Base-by-base conservation (phyloP, 768 basidiomycete genomes). In the Russula compacta region DNA sequence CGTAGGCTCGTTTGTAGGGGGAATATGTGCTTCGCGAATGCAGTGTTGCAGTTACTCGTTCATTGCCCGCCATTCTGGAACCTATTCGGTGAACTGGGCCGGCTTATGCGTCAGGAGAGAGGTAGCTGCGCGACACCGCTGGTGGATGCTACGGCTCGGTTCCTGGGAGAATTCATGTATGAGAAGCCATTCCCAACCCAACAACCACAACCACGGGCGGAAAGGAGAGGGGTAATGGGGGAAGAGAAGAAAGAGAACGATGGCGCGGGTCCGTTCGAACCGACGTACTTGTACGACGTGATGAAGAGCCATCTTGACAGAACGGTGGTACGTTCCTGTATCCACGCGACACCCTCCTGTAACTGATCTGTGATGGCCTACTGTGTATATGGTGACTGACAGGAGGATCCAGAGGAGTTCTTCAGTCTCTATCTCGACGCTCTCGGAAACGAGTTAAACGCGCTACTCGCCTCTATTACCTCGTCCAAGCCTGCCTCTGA, bases 371-470 rank as follows among this genome's bases (percentile, higher is more conserved):
- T 33, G 35, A 59, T 35, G 54, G 67, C 40, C 38, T 59, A 65
- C 38, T 6, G 49, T 36, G 35, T 35, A 4, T 64, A 92, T 83
- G 84, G 89, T 40, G 94, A 94, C 0, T 89, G 92, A 59, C 95
- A 98, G 74, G 95, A 99, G 71, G 95, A 99, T 61, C 95, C 95
- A 6, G 95, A 99, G 72, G 95, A 98, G 72, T 98, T 97, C 72
- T 77, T 98, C 19, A 94, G 95, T 3, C 97, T 95, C 75, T 95
- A 91, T 74, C 78, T 98, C 33, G 93, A 98, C 67, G 89, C 93
- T 0, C 76, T 99, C 6, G 92, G 95, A 71, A 95, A 99, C 71
- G 95, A 98, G 74, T 71, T 98, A 7, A 73, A 90, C 2, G 78
- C 79, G 4, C 73, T 95, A 19, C 72, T 83, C 7, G 76, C 82